phyloP scores from a whole-genome alignment of 768 basidiomycete genomes.

The Boletus edulis region DNA sequence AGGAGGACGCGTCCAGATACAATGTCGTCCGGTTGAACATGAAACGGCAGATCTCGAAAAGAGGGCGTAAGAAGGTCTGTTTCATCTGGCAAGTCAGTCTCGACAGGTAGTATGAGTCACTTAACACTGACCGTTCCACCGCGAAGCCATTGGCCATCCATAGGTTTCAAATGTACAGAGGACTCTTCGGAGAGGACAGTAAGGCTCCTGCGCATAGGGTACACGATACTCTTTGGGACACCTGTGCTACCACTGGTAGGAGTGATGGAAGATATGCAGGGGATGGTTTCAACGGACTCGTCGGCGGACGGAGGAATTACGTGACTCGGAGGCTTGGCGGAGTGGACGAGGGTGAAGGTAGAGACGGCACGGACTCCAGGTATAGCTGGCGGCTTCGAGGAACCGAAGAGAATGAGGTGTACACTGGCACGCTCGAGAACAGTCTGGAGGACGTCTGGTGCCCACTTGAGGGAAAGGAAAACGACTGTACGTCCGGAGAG shows the following conservation, averaged over 20 bases:
- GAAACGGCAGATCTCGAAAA: constrained; percentile 18
- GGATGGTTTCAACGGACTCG: constrained; percentile 17
- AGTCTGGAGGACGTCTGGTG: constrained; percentile 19
- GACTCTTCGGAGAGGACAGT: constrained; percentile 13
- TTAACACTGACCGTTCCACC: constrained; percentile 8
- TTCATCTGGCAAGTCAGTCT: not conserved
- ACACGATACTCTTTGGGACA: constrained; percentile 16
- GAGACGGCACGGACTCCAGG: constrained; percentile 15
- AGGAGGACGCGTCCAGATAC: constrained; percentile 8
- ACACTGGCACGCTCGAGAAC: constrained; percentile 23
- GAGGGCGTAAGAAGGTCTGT: constrained; percentile 15
- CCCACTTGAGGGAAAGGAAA: constrained; percentile 26
- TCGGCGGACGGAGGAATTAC: constrained; percentile 9
- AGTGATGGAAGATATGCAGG: constrained; percentile 10
- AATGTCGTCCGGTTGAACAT: constrained; percentile 17
- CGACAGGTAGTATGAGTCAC: not conserved
- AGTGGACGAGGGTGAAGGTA: constrained; percentile 16
- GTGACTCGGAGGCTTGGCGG: constrained; percentile 7
- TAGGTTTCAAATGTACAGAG: constrained; percentile 4
- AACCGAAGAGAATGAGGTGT: constrained; percentile 22
- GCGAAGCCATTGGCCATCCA: constrained; percentile 17
- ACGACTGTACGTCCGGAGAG: constrained; percentile 28
- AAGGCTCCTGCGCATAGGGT: constrained; percentile 15
- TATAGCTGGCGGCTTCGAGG: constrained; percentile 7
- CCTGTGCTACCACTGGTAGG: constrained; percentile 27